These are phyloP conservation scores for Colletotrichum shisoi DNA, from an alignment of 2,329 filamentous ascomycete genomes.

Conservation along the genomic window DNA sequence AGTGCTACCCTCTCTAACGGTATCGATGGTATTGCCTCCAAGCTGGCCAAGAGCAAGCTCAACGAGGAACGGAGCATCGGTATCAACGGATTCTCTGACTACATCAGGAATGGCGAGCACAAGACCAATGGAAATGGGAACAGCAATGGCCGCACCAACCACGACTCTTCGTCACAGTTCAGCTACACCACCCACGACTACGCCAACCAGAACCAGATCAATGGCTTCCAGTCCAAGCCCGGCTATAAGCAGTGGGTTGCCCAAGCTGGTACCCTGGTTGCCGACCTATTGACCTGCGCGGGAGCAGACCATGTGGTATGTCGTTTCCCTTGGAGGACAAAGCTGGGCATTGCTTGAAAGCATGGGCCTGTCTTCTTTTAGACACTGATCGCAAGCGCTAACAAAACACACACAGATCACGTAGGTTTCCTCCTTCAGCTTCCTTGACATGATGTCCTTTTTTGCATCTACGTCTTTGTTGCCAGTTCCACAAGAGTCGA, in stretches of 20 bases:
- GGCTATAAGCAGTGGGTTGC: conserved; percentile 99
- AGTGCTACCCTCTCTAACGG: conserved; percentile 72
- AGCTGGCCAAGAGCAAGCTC: conserved; percentile 73
- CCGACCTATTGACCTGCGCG: conserved; percentile 91
- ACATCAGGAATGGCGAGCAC: conserved; percentile 45
- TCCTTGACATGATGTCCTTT: background rate
- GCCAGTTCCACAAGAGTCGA: background rate
- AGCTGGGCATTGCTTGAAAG: background rate
- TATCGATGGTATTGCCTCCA: conserved; percentile 73
- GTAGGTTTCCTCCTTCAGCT: conserved; percentile 40
- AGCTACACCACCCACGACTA: conserved; percentile 68
- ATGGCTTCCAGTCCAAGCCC: conserved; percentile 77
- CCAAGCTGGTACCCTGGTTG: conserved; percentile 92
- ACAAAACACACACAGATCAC: conserved; percentile 30
- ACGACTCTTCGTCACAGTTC: conserved; percentile 54
- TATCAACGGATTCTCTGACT: conserved; percentile 44
- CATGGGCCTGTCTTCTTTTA: background rate
- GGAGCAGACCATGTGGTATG: conserved; percentile 84
- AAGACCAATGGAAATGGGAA: conserved; percentile 46
- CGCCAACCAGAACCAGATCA: conserved; percentile 64
- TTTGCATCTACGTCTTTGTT: conserved; percentile 1
- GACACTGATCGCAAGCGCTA: background rate
- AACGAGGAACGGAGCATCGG: conserved; percentile 52
- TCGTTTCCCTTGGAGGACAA: conserved; percentile 31
- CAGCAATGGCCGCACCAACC: conserved; percentile 47